Percentiles rank a stretch among this genome's conserved stretches.
Evolutionary conservation across 73 alveolate genomes (phyloP).

Genomic region (Stentor roeselii): DNA sequence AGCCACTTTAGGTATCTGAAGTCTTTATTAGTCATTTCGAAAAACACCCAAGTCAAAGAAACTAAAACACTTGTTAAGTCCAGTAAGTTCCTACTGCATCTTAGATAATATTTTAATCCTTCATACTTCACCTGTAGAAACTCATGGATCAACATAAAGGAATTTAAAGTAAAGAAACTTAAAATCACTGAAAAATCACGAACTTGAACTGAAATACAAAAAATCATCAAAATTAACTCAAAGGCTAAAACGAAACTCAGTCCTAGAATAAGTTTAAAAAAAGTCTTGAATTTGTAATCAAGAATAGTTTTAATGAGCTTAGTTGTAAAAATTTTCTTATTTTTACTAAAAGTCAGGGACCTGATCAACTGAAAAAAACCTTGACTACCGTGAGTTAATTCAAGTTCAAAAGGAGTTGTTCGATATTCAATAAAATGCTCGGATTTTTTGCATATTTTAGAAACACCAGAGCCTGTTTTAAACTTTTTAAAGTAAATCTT

Average conservation of each 20-base stretch:
- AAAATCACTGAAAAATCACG: background rate
- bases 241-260: background rate
- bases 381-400: background rate
- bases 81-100: background rate
- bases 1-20: background rate
- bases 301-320: background rate
- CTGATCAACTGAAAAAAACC: background rate
- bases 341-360: background rate
- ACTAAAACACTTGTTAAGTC: background rate
- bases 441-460: background rate
- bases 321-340: background rate
- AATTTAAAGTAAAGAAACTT: background rate
- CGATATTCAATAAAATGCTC: background rate
- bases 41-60: background rate
- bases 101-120: background rate
- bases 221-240: background rate
- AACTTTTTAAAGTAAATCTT: background rate
- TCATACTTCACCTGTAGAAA: background rate
- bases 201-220: background rate
- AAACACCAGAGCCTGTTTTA: background rate
- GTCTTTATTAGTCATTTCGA: background rate
- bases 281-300: background rate
- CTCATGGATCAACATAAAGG: background rate
- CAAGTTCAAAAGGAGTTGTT: background rate
- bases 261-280: background rate